Base-by-base conservation (phyloP, 2,329 filamentous ascomycete genomes). In the Phoma herbarum region DNA sequence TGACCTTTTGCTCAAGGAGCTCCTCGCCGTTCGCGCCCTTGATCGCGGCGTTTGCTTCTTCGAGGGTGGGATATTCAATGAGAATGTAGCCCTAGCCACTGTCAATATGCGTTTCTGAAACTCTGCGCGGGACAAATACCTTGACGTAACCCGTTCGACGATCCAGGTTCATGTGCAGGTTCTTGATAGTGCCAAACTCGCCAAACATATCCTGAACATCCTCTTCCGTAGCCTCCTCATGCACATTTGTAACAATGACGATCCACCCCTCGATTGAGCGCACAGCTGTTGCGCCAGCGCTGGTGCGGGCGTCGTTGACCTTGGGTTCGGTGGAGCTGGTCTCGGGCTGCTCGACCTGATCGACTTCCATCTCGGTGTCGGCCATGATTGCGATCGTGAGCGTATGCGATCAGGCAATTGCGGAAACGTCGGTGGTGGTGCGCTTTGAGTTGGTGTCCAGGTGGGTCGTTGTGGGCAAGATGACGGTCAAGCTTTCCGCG, bases 191-290 rank as follows among this genome's bases (percentile, higher is more conserved):
- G 68, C 92, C 92, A 73, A 85, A 95, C 70, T 95, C 91, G 71
- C 87, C 90, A 76, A 95, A 95, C 76, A 88, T 84, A 76, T 95
- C 92, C 71, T 90, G 90, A 56, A 95, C 77, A 44, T 91, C 88
- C 80, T 95, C 91, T 79, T 95, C 91, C 68, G 89, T 90, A 48
- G 91, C 90, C 77, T 95, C 91, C 75, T 95, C 91, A 80, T 95
- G 91, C 31, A 95, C 89, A 72, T 95, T 95, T 51, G 91, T 93
- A 65, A 91, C 91, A 63, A 92, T 88, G 71, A 95, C 83, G 77
- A 95, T 95, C 92, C 92, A 95, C 68, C 92, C 91, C 79, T 95
- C 91, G 73, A 95, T 93, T 54, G 90, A 93, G 70, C 91, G 90
- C 59, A 95, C 91, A 23, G 91, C 91, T 1, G 88, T 92, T 54